Evolutionary conservation across 2,329 filamentous ascomycete genomes (phyloP).

Genomic region (Hypoxylon sp.): DNA sequence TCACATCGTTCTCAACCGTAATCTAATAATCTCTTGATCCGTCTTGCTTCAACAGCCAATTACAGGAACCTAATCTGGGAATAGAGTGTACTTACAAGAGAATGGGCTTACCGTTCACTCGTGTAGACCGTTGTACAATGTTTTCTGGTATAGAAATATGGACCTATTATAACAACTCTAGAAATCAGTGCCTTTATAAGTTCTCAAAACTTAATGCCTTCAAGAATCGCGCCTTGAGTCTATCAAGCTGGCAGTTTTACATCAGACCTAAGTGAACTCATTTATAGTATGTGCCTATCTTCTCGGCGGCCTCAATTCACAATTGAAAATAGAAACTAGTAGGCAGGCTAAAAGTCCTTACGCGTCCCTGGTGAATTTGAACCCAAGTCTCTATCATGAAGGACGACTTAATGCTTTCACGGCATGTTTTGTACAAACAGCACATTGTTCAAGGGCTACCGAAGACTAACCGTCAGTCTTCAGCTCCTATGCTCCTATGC

Average conservation of each 20-base stretch:
- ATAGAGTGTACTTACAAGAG: neutral
- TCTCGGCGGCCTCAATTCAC: neutral
- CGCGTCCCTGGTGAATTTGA: neutral
- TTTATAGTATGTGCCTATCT: neutral
- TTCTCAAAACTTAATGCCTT: neutral
- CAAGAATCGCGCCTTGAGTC: neutral
- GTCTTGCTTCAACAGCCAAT: neutral
- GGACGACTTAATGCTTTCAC: neutral
- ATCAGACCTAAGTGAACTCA: too few relatives aligned
- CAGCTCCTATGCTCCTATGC: neutral
- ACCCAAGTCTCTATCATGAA: neutral
- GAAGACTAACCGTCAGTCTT: neutral
- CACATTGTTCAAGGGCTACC: neutral
- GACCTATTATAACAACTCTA: neutral
- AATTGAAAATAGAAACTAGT: neutral
- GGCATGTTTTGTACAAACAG: neutral
- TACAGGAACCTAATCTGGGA: neutral
- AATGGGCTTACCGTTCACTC: neutral
- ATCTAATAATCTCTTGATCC: neutral
- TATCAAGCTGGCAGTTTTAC: too few relatives aligned
- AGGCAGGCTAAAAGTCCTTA: neutral
- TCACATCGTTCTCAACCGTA: neutral
- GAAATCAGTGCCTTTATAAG: neutral
- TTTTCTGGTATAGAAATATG: neutral
- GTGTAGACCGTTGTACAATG: neutral